Evolutionary conservation across 176 grass and related monocot genomes (phyloP).

Genomic region (Metroxylon sagu): DNA sequence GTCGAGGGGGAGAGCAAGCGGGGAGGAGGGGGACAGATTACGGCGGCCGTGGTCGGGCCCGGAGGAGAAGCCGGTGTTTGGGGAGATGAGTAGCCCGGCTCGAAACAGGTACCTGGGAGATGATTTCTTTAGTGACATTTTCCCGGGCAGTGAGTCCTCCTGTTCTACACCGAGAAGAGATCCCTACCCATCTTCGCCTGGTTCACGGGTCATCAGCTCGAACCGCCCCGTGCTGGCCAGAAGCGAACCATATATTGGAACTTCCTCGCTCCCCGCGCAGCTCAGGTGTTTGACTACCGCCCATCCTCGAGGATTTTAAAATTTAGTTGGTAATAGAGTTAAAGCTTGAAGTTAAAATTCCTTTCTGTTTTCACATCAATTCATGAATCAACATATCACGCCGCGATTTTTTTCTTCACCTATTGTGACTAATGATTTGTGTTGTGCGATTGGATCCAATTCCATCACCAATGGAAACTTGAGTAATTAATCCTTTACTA

Average conservation of each 20-base stretch:
- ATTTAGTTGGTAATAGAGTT: no score
- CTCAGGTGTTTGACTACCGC: conserved; percentile 5
- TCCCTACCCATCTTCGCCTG: conserved; percentile 46
- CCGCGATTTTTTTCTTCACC: no score
- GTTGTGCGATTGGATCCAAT: no score
- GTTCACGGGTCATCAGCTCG: conserved; percentile 29
- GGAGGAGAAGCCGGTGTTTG: conserved; percentile 55
- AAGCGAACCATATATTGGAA: conserved; percentile 6
- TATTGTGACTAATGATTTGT: no score
- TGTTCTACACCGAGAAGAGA: conserved; percentile 42
- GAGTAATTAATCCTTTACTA: no score
- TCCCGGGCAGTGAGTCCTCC: conserved; percentile 46
- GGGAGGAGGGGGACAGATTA: conserved; percentile 2
- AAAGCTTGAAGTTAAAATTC: no score
- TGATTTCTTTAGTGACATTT: conserved; percentile 87
- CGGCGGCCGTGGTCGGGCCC: neutral
- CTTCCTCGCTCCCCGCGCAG: conserved; percentile 28
- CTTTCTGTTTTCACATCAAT: no score
- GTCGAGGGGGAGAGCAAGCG: conserved; percentile 22
- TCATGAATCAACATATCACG: no score
- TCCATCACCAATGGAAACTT: no score
- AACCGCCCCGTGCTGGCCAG: conserved; percentile 25
- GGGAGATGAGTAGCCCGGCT: conserved; percentile 47
- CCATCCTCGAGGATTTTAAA: no score
- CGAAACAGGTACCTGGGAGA: conserved; percentile 47